A percentile compares a stretch with the other conserved stretches of the same genome.
Evolutionary conservation across 2,329 filamentous ascomycete genomes (phyloP).

Genomic region (Fusarium tupiense): DNA sequence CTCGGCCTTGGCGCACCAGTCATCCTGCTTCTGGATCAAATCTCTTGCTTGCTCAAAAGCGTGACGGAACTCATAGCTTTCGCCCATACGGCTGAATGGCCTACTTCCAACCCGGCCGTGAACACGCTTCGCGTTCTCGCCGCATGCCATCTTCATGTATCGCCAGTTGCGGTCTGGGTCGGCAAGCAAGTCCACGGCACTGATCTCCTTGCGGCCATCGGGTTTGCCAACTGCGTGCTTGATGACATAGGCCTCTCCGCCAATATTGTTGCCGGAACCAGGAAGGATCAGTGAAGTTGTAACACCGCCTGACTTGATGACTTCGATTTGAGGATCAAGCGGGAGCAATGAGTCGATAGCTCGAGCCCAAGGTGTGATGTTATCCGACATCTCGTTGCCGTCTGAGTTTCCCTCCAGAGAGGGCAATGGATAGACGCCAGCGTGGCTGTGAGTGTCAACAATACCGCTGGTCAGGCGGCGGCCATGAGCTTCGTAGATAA

Average conservation of each 20-base stretch:
- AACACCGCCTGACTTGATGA: slow-evolving; percentile 78
- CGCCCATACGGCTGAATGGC: slow-evolving; percentile 70
- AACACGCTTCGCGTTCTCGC: slow-evolving; percentile 73
- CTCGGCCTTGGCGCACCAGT: slow-evolving; percentile 71
- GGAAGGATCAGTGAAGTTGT: slow-evolving; percentile 74
- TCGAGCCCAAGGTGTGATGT: slow-evolving; percentile 74
- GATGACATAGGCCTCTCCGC: slow-evolving; percentile 74
- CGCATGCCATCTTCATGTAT: slow-evolving; percentile 82
- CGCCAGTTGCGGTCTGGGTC: slow-evolving; percentile 72
- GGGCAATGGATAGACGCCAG: slow-evolving; percentile 69
- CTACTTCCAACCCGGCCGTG: slow-evolving; percentile 65
- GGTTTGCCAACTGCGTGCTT: slow-evolving; percentile 71
- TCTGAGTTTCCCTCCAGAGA: slow-evolving; percentile 64
- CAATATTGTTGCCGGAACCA: slow-evolving; percentile 78
- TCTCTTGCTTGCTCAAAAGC: slow-evolving; percentile 71
- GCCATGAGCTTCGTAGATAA: slow-evolving; percentile 67
- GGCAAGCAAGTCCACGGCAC: slow-evolving; percentile 70
- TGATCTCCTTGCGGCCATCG: slow-evolving; percentile 70
- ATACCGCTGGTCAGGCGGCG: slow-evolving; percentile 72
- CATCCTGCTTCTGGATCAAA: slow-evolving; percentile 69
- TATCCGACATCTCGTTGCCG: slow-evolving; percentile 69
- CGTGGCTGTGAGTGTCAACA: slow-evolving; percentile 77
- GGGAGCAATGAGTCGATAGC: slow-evolving; percentile 73
- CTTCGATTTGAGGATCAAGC: slow-evolving; percentile 70
- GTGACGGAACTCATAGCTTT: slow-evolving; percentile 75